phyloP scores from a whole-genome alignment of 202 grass and related monocot genomes.

The Hordeum pubiflorum region DNA sequence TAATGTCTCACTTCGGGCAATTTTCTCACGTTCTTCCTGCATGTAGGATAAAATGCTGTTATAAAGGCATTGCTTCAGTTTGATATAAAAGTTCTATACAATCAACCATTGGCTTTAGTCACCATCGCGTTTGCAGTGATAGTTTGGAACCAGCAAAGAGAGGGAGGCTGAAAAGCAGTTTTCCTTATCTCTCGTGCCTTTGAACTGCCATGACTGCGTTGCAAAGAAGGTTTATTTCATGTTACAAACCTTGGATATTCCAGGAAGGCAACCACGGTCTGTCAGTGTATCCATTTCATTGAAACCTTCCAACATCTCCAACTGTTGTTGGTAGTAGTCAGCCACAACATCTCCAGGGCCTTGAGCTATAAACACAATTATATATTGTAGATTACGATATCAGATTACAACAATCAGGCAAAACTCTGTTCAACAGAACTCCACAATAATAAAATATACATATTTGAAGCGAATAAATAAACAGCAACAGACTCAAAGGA shows the following conservation, averaged over 20 bases:
- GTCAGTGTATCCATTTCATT: constrained; percentile 79
- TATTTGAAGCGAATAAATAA: background rate
- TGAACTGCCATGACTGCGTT: too few species aligned
- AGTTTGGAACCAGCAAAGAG: too few species aligned
- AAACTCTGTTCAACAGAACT: background rate
- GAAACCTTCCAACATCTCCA: constrained; percentile 71
- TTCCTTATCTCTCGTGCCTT: too few species aligned
- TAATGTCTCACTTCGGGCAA: constrained; percentile 45
- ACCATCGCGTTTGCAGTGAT: too few species aligned
- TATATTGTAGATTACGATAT: background rate
- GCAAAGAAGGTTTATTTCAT: background rate
- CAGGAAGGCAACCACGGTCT: constrained; percentile 62
- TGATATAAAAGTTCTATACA: background rate
- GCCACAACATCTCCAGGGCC: constrained; percentile 51
- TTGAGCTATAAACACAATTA: constrained; percentile 9
- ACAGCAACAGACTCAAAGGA: background rate
- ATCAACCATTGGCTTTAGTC: background rate
- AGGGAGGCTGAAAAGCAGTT: too few species aligned
- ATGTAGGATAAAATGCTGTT: background rate
- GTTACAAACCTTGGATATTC: constrained; percentile 52
- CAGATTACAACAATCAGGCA: background rate
- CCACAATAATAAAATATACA: background rate
- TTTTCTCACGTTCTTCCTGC: constrained; percentile 54
- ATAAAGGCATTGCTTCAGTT: background rate
- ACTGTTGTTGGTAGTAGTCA: constrained; percentile 66